A percentile compares a stretch with the other conserved stretches of the same genome.
Conservation (phyloP, 257 asterid species). For the Euphrasia confusa region DNA sequence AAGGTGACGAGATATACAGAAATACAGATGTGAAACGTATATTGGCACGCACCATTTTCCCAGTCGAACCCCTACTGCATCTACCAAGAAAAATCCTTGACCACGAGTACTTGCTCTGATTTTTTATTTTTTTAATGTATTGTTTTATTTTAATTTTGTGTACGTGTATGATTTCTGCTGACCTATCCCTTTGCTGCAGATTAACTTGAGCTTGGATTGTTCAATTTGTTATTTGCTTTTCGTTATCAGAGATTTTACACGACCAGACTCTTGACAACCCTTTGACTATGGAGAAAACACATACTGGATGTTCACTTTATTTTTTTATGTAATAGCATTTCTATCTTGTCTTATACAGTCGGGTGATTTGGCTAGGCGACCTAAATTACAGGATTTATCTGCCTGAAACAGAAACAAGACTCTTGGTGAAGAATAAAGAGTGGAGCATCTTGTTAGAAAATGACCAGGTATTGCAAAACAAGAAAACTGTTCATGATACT, state of each 20-base stretch:
- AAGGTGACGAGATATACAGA: constrained; percentile 51
- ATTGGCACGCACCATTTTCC: constrained; percentile 43
- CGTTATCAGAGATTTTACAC: too few species aligned
- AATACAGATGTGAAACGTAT: constrained; percentile 46
- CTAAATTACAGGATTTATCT: constrained; percentile 61
- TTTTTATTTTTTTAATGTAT: background rate
- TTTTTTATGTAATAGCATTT: constrained; percentile 6
- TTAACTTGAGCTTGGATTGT: background rate
- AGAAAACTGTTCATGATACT: constrained; percentile 12
- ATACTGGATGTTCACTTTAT: too few species aligned
- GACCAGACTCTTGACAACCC: too few species aligned
- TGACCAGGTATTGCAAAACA: constrained; percentile 46
- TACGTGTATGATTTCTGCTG: background rate
- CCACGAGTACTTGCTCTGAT: constrained; percentile 41
- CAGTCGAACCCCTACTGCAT: constrained; percentile 32
- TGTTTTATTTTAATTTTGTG: background rate
- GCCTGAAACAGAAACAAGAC: constrained; percentile 53
- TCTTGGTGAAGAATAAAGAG: constrained; percentile 41
- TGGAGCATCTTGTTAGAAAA: constrained; percentile 49
- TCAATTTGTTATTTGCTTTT: background rate
- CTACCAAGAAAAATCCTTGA: constrained; percentile 56
- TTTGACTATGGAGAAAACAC: too few species aligned
- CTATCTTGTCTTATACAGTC: constrained; percentile 32
- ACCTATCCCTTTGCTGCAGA: background rate
- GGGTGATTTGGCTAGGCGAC: constrained; percentile 69